Percentiles rank a stretch among this genome's conserved stretches.
These are phyloP conservation scores for Aethionema arabicum DNA, from an alignment of 345 rosid species.

Conservation along the genomic window DNA sequence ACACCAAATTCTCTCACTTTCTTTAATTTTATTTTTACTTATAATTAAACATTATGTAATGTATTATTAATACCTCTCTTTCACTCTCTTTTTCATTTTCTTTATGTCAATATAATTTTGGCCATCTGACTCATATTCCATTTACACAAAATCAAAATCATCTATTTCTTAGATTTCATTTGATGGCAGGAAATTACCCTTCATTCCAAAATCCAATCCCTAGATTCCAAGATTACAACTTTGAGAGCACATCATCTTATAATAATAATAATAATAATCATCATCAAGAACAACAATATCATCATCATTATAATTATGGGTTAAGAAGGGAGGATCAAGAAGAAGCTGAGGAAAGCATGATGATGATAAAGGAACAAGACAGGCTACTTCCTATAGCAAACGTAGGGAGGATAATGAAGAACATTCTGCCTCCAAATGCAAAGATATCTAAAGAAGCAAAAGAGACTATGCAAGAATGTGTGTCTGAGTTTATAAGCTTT, in stretches of 20 bases:
- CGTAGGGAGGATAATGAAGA: conserved; percentile 77
- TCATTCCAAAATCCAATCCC: conserved; percentile 27
- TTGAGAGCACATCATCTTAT: conserved; percentile 32
- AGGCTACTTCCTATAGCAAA: conserved; percentile 69
- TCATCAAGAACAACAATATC: conserved; percentile 29
- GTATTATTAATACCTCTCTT: too few species aligned
- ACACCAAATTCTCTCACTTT: conserved; percentile 3
- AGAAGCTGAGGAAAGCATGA: conserved; percentile 42
- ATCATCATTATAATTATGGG: conserved; percentile 26
- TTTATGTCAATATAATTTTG: too few species aligned
- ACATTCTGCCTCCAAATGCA: conserved; percentile 62
- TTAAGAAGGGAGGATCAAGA: conserved; percentile 26
- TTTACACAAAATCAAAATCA: neutral
- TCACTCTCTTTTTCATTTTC: too few species aligned
- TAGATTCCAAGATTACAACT: conserved; percentile 29
- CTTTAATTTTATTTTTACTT: too few species aligned
- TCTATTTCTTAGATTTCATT: conserved; percentile 5
- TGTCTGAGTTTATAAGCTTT: conserved; percentile 75
- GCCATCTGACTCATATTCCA: neutral
- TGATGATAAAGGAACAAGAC: conserved; percentile 60
- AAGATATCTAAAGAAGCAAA: conserved; percentile 75
- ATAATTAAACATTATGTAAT: conserved; percentile 14
- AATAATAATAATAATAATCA: conserved; percentile 19
- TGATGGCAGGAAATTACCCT: conserved; percentile 24
- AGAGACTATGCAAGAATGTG: conserved; percentile 81